Base-by-base conservation (phyloP, 140 eudicot genomes). In the Oenanthe javanica region DNA sequence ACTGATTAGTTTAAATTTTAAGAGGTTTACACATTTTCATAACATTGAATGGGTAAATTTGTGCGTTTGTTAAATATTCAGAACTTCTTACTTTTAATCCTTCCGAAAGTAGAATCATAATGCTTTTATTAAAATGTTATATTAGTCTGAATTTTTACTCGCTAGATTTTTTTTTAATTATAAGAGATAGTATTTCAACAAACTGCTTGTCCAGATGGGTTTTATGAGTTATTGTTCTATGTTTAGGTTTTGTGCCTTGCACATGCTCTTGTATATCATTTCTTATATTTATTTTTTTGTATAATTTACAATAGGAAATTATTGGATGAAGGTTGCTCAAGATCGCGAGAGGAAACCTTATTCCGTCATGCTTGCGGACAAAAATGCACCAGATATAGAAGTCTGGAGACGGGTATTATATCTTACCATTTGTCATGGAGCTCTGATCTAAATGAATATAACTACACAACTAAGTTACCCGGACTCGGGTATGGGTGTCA, bases 361-460 rank as follows among this genome's bases (percentile, higher is more conserved):
- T 78, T 92, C 94, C 21, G 85, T 94, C 49, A 79, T 94, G 75
- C 97, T 94, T 83, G 98, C 98, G 51, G 98, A 94, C 95, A 94
- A 94, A 87, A 94, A 94, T 87, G 97, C 98, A 77, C 98, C 98
- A 47, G 92, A 92, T 84, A 92, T 87, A 87, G 98, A 94, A 85
- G 98, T 94, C 50, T 94, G 98, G 98, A 87, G 84, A 81, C 94
- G 84, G 98, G 98, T 94, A 77, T 84, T 50, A 19, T 55, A 27
- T 79, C 67, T 7, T 45, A 21, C 71, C 76, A 47, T 70, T 0
- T 18, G 21, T 6, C 27, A 57, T 57, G 66, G 21, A 19, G 27
- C 23, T 57, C 27, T 57, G 19, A 4, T 52, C 4, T 19, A 19
- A 1, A 19, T 55, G 66, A 19, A 19, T 57, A 54, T 54, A 54